A percentile compares a stretch with the other conserved stretches of the same genome.
These are phyloP conservation scores for Claviceps sp. DNA, from an alignment of 2,329 filamentous ascomycete genomes.

Conservation along the genomic window DNA sequence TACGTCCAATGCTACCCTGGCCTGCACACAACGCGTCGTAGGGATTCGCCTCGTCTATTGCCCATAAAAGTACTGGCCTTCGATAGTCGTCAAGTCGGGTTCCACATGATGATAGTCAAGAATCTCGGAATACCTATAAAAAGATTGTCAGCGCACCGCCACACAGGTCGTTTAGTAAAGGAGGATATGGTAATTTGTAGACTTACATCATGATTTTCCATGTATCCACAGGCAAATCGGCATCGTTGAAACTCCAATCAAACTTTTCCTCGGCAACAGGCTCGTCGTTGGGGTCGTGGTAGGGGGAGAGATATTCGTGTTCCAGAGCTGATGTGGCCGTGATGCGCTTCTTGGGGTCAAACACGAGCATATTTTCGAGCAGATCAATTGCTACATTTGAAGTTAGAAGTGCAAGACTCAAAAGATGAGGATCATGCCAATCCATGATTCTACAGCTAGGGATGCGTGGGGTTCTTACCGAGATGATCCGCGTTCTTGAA, in stretches of 20 bases:
- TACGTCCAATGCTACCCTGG: conserved; percentile 1
- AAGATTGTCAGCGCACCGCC: background rate
- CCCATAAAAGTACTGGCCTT: conserved; percentile 23
- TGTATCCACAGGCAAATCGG: conserved; percentile 92
- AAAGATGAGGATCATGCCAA: background rate
- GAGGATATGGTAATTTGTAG: background rate
- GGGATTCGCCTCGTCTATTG: conserved; percentile 16
- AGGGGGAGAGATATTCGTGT: conserved; percentile 88
- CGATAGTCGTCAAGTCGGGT: conserved; percentile 25
- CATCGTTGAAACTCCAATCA: conserved; percentile 99
- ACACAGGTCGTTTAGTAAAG: background rate
- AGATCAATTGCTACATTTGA: conserved; percentile 63
- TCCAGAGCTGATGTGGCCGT: conserved; percentile 74
- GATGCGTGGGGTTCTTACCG: conserved; percentile 36
- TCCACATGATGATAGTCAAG: conserved; percentile 97
- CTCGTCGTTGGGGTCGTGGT: conserved; percentile 95
- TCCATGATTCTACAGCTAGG: background rate
- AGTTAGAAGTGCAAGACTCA: background rate
- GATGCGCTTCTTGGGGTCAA: conserved; percentile 93
- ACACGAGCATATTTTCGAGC: conserved; percentile 92
- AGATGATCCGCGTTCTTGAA: conserved; percentile 89
- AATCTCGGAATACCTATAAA: conserved; percentile 92
- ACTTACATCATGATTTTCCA: conserved; percentile 99
- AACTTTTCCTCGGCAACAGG: conserved; percentile 94
- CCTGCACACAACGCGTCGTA: background rate